These are phyloP conservation scores for Phoenix roebelenii DNA, from an alignment of 176 grass and related monocot species.

Conservation along the genomic window DNA sequence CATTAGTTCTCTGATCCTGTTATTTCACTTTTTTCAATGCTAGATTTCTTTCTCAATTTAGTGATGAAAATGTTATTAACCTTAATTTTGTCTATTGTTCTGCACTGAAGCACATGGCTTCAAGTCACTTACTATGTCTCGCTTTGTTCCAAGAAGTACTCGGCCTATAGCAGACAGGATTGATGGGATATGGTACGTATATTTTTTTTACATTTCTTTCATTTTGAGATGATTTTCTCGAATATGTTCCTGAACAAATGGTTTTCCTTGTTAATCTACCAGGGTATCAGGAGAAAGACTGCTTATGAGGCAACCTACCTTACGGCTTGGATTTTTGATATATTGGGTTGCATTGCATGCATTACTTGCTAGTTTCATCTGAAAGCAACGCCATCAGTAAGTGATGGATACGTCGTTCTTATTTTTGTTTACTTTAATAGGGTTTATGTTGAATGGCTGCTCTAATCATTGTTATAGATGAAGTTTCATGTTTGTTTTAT, in stretches of 20 bases:
- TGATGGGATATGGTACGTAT: constrained; percentile 78
- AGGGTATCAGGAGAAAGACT: constrained; percentile 94
- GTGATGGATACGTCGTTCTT: neutral
- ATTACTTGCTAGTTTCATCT: constrained; percentile 89
- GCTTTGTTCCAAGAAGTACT: constrained; percentile 76
- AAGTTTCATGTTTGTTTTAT: too few species aligned
- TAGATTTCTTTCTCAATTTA: too few species aligned
- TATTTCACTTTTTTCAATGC: neutral
- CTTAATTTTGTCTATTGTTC: constrained; percentile 23
- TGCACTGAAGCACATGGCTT: constrained; percentile 86
- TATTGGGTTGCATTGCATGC: constrained; percentile 82
- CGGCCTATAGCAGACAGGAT: constrained; percentile 77
- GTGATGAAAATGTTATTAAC: neutral
- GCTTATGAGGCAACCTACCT: constrained; percentile 89
- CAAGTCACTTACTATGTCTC: constrained; percentile 87
- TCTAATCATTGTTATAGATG: too few species aligned
- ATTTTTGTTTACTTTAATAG: neutral
- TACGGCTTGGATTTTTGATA: constrained; percentile 65
- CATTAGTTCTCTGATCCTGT: constrained; percentile 12
- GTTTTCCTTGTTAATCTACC: constrained; percentile 26
- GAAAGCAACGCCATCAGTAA: constrained; percentile 32
- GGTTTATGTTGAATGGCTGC: neutral
- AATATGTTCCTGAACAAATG: neutral
- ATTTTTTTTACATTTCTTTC: neutral
- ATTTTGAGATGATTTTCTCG: neutral